A percentile compares a stretch with the other conserved stretches of the same genome.
Evolutionary conservation across 306 rosid species (phyloP).

Genomic region (Quercus mongolica): DNA sequence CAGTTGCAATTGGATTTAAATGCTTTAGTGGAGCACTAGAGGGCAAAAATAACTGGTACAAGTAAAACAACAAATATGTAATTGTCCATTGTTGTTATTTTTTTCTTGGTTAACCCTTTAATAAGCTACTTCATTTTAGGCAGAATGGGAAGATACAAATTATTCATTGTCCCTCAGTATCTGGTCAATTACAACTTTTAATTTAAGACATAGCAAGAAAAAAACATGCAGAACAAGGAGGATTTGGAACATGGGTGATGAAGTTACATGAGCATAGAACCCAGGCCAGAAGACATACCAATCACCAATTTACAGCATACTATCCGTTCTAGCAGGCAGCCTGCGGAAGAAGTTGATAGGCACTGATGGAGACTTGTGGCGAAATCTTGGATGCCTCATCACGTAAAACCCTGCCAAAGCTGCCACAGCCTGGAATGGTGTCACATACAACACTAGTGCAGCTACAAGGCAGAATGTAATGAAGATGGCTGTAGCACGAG

Average conservation of each 20-base stretch:
- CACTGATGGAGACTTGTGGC: slow-evolving; percentile 40
- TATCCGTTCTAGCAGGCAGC: slow-evolving; percentile 44
- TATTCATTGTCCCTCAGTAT: neutral
- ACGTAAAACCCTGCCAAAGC: slow-evolving; percentile 34
- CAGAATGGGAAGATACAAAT: neutral
- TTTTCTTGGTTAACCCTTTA: neutral
- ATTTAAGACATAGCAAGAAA: neutral
- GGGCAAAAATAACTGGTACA: neutral
- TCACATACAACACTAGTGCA: slow-evolving; percentile 38
- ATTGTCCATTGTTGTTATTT: neutral
- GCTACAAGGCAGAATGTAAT: slow-evolving; percentile 35
- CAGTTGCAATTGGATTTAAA: neutral
- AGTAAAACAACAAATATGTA: neutral
- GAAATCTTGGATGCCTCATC: slow-evolving; percentile 50
- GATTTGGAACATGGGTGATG: slow-evolving; percentile 11
- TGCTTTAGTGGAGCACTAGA: neutral
- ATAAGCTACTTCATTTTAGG: neutral
- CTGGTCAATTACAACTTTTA: neutral
- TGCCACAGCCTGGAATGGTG: slow-evolving; percentile 42
- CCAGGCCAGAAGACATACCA: neutral
- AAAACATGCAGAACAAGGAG: neutral
- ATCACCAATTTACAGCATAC: slow-evolving; percentile 30
- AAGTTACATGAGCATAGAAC: neutral
- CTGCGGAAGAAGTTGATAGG: slow-evolving; percentile 56
- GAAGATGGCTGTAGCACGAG: slow-evolving; percentile 43